A percentile compares a stretch with the other conserved stretches of the same genome.
These are phyloP conservation scores for Dendryphion nanum DNA, from an alignment of 2,329 filamentous ascomycete species.

Conservation along the genomic window DNA sequence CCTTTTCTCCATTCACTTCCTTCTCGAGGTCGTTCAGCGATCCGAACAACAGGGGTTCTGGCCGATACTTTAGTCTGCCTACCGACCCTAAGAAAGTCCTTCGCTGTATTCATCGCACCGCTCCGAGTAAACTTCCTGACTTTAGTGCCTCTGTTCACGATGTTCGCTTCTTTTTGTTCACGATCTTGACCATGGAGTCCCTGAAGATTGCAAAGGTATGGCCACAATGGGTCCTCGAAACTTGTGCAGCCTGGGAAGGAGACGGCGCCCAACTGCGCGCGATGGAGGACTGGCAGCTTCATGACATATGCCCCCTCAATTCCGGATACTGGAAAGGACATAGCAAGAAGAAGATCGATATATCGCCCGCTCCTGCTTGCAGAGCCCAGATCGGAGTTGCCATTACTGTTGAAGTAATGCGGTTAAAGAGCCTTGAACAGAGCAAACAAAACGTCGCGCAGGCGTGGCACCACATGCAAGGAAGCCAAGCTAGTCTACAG, in stretches of 20 bases:
- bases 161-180: conserved; percentile 20
- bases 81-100: no score
- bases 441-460: no score
- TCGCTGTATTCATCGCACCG: neutral
- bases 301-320: neutral
- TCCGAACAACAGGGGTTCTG: no score
- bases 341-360: neutral
- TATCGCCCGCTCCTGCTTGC: neutral
- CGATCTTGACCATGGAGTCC: conserved; percentile 13
- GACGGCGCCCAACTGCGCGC: conserved; percentile 12
- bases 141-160: conserved; percentile 8
- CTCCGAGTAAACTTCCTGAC: conserved; percentile 2
- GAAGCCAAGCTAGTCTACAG: no score
- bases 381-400: neutral
- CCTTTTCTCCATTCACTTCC: no score
- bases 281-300: conserved; percentile 1
- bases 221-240: conserved; percentile 28
- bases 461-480: no score
- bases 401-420: neutral
- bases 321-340: neutral
- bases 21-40: no score
- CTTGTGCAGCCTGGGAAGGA: conserved; percentile 16
- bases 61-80: no score
- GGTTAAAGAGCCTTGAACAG: no score
- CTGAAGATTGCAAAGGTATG: conserved; percentile 10